phyloP scores from a whole-genome alignment of 2,329 filamentous ascomycete genomes.

The Neopestalotiopsis clavispora region DNA sequence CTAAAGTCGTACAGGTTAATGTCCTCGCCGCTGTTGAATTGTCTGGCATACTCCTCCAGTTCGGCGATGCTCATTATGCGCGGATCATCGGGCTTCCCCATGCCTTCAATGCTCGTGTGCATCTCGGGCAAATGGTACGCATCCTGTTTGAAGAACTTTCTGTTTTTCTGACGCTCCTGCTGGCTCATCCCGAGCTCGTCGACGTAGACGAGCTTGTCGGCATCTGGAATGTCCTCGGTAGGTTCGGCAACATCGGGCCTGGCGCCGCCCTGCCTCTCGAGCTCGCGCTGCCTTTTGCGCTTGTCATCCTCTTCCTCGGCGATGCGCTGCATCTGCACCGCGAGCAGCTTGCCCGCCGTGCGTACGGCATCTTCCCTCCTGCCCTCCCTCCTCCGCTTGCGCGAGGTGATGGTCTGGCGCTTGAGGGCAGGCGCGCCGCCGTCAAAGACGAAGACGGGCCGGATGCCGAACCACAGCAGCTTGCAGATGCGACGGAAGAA shows the following conservation, averaged over 20 bases:
- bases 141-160: slow-evolving; percentile 89
- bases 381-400: slow-evolving; percentile 83
- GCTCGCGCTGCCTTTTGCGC: slow-evolving; percentile 54
- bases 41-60: slow-evolving; percentile 88
- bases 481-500: slow-evolving; percentile 99
- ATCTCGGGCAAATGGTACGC: slow-evolving; percentile 94
- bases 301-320: slow-evolving; percentile 84
- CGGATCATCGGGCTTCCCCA: slow-evolving; percentile 90
- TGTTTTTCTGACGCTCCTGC: slow-evolving; percentile 73
- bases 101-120: slow-evolving; percentile 76
- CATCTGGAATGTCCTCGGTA: slow-evolving; percentile 71
- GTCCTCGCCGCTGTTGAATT: slow-evolving; percentile 92
- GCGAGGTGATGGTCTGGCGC: slow-evolving; percentile 81
- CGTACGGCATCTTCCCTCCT: slow-evolving; percentile 89
- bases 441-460: slow-evolving; percentile 97
- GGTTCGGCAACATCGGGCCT: slow-evolving; percentile 51
- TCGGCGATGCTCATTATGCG: slow-evolving; percentile 96
- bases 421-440: slow-evolving; percentile 92
- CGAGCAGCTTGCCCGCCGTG: slow-evolving; percentile 89
- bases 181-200: slow-evolving; percentile 86
- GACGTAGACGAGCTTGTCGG: slow-evolving; percentile 79
- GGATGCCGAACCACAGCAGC: slow-evolving; percentile 93
- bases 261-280: slow-evolving; percentile 43
- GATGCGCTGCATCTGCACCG: slow-evolving; percentile 89
- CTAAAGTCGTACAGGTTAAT: slow-evolving; percentile 94